These are phyloP conservation scores for Chimonanthus praecox DNA, from an alignment of 164 flowering plant species.

Conservation along the genomic window DNA sequence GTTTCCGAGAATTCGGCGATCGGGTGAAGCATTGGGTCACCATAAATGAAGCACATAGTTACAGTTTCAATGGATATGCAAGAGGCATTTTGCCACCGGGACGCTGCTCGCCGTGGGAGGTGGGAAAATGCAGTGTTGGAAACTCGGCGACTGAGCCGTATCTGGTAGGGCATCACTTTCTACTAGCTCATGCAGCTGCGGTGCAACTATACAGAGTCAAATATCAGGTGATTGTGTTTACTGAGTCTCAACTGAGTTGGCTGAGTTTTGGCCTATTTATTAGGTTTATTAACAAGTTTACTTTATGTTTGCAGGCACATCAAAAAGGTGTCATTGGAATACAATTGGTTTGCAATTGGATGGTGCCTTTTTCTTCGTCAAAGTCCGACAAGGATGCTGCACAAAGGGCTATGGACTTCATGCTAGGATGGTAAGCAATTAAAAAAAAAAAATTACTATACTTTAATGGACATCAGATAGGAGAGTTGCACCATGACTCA, in stretches of 20 bases:
- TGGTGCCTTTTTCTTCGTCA: constrained; percentile 27
- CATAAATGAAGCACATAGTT: constrained; percentile 40
- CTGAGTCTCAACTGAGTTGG: no score
- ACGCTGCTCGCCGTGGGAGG: constrained; percentile 34
- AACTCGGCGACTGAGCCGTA: constrained; percentile 64
- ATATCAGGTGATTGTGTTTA: constrained; percentile 28
- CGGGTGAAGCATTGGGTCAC: constrained; percentile 56
- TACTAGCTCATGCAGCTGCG: constrained; percentile 40
- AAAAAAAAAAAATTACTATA: no score
- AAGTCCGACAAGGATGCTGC: constrained; percentile 33
- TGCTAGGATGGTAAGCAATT: constrained; percentile 30
- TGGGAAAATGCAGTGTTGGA: constrained; percentile 43
- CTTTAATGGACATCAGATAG: no score
- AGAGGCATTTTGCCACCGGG: constrained; percentile 35
- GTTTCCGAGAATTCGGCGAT: constrained; percentile 41
- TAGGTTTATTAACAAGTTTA: no score
- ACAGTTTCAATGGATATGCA: constrained; percentile 19
- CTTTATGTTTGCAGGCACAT: no score
- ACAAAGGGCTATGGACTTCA: constrained; percentile 45
- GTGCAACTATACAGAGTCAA: constrained; percentile 31
- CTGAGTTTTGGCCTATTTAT: no score
- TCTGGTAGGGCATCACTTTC: constrained; percentile 29
- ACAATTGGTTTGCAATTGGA: constrained; percentile 23
- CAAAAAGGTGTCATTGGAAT: no score
- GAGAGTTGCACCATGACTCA: no score